Percentiles rank a stretch among this genome's conserved stretches.
Conservation (phyloP, 1,139 yeast species). For the Kodamaea suecica region DNA sequence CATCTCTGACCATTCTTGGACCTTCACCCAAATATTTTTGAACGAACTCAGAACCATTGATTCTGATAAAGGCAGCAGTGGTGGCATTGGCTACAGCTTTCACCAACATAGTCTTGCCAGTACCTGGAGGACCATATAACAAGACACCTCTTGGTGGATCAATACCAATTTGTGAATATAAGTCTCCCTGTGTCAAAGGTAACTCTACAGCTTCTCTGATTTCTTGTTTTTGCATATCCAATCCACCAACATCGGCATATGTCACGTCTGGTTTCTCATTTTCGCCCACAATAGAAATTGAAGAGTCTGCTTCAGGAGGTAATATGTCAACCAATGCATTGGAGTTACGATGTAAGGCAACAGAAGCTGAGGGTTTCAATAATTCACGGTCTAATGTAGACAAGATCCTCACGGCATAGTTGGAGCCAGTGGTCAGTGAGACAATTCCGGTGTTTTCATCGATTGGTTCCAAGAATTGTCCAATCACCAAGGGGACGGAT, state of each 20-base stretch:
- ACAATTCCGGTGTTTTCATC: conserved; percentile 97
- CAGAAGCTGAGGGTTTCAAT: conserved; percentile 91
- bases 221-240: conserved; percentile 99
- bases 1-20: conserved; percentile 99
- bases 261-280: conserved; percentile 90
- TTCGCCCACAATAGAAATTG: conserved; percentile 91
- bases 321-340: conserved; percentile 94
- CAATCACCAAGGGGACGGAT: conserved; percentile 96
- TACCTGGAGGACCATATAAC: conserved; percentile 98
- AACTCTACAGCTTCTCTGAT: conserved; percentile 97
- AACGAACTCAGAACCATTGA: conserved; percentile 96
- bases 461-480: conserved; percentile 96
- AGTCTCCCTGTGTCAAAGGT: conserved; percentile 93
- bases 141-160: conserved; percentile 98
- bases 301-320: conserved; percentile 98
- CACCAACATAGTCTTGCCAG: conserved; percentile 98
- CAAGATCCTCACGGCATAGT: conserved; percentile 90
- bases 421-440: conserved; percentile 95
- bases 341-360: conserved; percentile 96
- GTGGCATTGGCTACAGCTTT: conserved; percentile 98
- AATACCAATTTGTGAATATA: conserved; percentile 96
- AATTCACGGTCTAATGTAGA: conserved; percentile 94
- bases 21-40: conserved; percentile 99
- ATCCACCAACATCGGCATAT: conserved; percentile 94
- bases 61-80: conserved; percentile 93